Percentiles rank a stretch among this genome's conserved stretches.
Conservation (phyloP, 2,329 filamentous ascomycete genomes). For the Fusarium graminum region DNA sequence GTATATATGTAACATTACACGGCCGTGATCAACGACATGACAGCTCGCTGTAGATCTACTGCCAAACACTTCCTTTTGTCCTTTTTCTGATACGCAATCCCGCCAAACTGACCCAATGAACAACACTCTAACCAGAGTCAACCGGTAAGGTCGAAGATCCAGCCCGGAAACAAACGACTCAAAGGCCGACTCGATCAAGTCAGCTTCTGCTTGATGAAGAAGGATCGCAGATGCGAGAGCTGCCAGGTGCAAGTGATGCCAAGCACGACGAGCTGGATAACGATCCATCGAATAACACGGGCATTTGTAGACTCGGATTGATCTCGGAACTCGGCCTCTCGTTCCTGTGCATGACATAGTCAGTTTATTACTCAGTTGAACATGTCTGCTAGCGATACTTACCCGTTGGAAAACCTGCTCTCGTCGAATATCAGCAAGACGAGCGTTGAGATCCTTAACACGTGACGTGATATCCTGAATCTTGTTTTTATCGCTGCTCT, state of each 20-base stretch:
- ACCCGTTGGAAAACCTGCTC: conserved; percentile 98
- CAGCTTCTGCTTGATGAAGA: conserved; percentile 99
- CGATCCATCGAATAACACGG: conserved; percentile 92
- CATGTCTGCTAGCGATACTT: conserved; percentile 50
- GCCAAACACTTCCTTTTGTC: conserved; percentile 24
- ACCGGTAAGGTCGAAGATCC: conserved; percentile 14
- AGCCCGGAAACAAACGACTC: conserved; percentile 15
- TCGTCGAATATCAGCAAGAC: conserved; percentile 87
- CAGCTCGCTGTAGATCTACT: conserved; percentile 24
- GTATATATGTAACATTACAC: conserved; percentile 48
- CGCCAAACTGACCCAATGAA: conserved; percentile 23
- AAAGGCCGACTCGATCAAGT: conserved; percentile 69
- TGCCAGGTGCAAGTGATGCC: conserved; percentile 96
- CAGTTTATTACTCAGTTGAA: conserved; percentile 3
- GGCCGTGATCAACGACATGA: conserved; percentile 16
- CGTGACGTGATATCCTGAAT: conserved; percentile 89
- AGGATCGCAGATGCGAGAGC: conserved; percentile 91
- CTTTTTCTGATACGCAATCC: conserved; percentile 21
- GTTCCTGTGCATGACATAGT: conserved; percentile 72
- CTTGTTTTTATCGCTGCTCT: conserved; percentile 93
- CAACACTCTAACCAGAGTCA: conserved; percentile 9
- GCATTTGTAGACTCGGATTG: conserved; percentile 94
- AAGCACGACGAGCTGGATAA: conserved; percentile 88
- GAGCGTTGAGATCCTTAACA: conserved; percentile 87
- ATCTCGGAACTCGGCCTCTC: conserved; percentile 97